Conservation (phyloP, 2,329 filamentous ascomycete genomes). For the Zymoseptoria tritici region DNA sequence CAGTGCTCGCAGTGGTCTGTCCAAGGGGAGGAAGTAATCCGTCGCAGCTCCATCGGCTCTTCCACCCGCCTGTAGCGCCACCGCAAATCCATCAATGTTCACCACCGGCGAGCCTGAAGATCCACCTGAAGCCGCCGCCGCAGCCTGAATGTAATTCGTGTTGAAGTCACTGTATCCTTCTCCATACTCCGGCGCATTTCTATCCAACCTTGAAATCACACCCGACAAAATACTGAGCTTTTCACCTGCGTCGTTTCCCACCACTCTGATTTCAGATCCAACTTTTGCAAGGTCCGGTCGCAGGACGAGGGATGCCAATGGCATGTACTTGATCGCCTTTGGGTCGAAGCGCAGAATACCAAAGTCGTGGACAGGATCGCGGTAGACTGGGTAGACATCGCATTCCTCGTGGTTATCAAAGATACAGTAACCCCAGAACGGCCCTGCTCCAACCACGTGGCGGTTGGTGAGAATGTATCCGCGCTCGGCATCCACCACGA, state of each 20-base stretch:
- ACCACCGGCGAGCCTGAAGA: slow-evolving; percentile 98
- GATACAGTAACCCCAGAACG: slow-evolving; percentile 96
- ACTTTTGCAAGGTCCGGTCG: slow-evolving; percentile 81
- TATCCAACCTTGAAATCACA: slow-evolving; percentile 89
- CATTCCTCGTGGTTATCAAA: slow-evolving; percentile 98
- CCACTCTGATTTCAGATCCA: slow-evolving; percentile 89
- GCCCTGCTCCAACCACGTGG: slow-evolving; percentile 89
- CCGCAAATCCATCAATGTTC: slow-evolving; percentile 84
- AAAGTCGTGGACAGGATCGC: slow-evolving; percentile 97
- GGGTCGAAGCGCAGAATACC: slow-evolving; percentile 95
- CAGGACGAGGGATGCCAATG: slow-evolving; percentile 68
- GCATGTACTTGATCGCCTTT: slow-evolving; percentile 95
- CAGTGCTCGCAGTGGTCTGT: slow-evolving; percentile 79
- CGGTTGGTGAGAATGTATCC: slow-evolving; percentile 57
- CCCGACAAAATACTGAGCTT: slow-evolving; percentile 97
- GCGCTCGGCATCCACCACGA: slow-evolving; percentile 89
- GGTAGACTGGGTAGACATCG: slow-evolving; percentile 92
- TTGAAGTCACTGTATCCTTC: slow-evolving; percentile 98
- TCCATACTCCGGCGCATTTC: slow-evolving; percentile 95
- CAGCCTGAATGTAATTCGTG: slow-evolving; percentile 93
- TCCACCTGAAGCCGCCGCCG: slow-evolving; percentile 90
- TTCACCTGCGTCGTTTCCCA: slow-evolving; percentile 96
- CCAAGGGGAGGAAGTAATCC: slow-evolving; percentile 92
- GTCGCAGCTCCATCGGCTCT: slow-evolving; percentile 91
- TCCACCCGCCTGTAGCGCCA: slow-evolving; percentile 89